These are phyloP conservation scores for Phytophthora aleatoria DNA, from an alignment of 352 stramenopile genomes.

Conservation along the genomic window DNA sequence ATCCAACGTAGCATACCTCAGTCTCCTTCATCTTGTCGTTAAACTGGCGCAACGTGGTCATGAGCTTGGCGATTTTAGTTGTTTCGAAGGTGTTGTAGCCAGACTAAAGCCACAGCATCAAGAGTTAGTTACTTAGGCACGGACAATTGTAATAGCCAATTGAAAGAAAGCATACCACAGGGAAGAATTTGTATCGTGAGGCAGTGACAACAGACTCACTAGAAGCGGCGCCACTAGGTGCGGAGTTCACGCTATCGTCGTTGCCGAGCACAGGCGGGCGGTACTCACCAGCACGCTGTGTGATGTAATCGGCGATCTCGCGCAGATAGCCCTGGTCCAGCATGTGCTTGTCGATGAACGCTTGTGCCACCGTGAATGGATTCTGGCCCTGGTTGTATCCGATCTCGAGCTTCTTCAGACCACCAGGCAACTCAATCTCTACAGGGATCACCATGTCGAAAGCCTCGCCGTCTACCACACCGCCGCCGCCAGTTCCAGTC, in stretches of 20 bases:
- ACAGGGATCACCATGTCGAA: constrained; percentile 98
- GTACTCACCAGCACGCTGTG: constrained; percentile 87
- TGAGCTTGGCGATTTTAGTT: constrained; percentile 92
- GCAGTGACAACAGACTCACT: constrained; percentile 8
- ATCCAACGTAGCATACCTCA: constrained; percentile 40
- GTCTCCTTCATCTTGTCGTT: constrained; percentile 75
- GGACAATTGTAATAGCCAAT: background rate
- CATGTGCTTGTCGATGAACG: constrained; percentile 97
- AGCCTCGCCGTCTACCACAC: constrained; percentile 90
- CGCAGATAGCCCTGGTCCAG: constrained; percentile 93
- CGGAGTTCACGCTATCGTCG: constrained; percentile 33
- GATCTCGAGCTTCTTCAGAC: constrained; percentile 94
- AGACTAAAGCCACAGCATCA: constrained; percentile 40
- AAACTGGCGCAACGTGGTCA: constrained; percentile 91
- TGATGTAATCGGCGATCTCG: constrained; percentile 97
- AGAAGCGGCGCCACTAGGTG: constrained; percentile 9
- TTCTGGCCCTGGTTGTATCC: constrained; percentile 98
- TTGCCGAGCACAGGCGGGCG: constrained; percentile 68
- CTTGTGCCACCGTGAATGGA: constrained; percentile 95
- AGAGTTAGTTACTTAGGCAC: constrained; percentile 17
- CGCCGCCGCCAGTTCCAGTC: constrained; percentile 84
- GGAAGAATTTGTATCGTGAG: constrained; percentile 69
- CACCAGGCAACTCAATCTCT: constrained; percentile 94
- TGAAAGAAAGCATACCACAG: constrained; percentile 41
- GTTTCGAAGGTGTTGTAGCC: constrained; percentile 94